Percentiles rank a stretch among this genome's conserved stretches.
Evolutionary conservation across 805 yeast species (phyloP).

Genomic region (Geotrichum ghanense): DNA sequence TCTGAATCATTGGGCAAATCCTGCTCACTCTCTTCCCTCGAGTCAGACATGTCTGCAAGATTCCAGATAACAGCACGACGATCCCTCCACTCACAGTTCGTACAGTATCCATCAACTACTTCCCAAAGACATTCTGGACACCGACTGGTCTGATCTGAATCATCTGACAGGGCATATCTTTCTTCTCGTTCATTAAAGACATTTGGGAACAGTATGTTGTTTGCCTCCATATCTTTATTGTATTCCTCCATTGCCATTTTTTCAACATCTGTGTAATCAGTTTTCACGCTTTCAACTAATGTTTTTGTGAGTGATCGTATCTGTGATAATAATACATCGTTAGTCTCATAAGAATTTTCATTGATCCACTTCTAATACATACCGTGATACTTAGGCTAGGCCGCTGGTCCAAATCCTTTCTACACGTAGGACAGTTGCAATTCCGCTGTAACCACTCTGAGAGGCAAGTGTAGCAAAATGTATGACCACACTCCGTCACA

Average conservation of each 20-base stretch:
- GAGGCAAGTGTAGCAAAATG: slow-evolving; percentile 44
- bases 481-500: slow-evolving; percentile 48
- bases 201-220: slow-evolving; percentile 32
- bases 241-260: slow-evolving; percentile 6
- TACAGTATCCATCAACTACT: slow-evolving; percentile 44
- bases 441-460: slow-evolving; percentile 20
- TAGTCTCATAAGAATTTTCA: no score
- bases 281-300: not conserved
- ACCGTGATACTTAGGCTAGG: slow-evolving; percentile 10
- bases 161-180: slow-evolving; percentile 36
- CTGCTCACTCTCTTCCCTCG: slow-evolving; percentile 4
- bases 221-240: slow-evolving; percentile 23
- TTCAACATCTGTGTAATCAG: slow-evolving; percentile 1
- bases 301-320: not conserved
- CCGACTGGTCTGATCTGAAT: slow-evolving; percentile 53
- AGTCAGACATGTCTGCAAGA: not conserved
- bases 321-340: no score
- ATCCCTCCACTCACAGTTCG: slow-evolving; percentile 46
- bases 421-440: slow-evolving; percentile 17
- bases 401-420: slow-evolving; percentile 8
- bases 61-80: not conserved
- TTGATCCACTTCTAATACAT: no score
- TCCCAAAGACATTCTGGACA: slow-evolving; percentile 66
- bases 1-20: slow-evolving; percentile 3
- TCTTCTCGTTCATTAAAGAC: slow-evolving; percentile 29